Conservation (phyloP, 2,329 filamentous ascomycete genomes). For the Neofusicoccum sp. region DNA sequence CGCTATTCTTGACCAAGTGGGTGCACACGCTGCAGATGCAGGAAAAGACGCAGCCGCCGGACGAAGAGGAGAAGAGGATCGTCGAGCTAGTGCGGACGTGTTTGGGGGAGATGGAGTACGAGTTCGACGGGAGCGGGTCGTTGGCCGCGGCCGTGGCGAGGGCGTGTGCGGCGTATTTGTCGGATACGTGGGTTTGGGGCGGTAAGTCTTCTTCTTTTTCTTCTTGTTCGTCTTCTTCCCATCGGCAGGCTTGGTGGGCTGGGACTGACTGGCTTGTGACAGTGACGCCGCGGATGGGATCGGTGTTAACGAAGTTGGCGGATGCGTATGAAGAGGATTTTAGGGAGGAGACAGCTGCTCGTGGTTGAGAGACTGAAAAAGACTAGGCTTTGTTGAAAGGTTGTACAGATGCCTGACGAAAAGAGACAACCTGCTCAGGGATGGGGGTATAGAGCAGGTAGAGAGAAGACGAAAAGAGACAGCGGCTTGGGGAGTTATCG, state of each 20-base stretch:
- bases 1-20: constrained; percentile 38
- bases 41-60: constrained; percentile 19
- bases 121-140: constrained; percentile 23
- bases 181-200: constrained; percentile 31
- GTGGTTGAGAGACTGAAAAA: neutral
- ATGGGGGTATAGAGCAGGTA: neutral
- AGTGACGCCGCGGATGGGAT: constrained; percentile 28
- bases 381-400: neutral
- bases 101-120: constrained; percentile 32
- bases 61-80: constrained; percentile 30
- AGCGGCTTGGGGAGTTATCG: neutral
- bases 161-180: constrained; percentile 33
- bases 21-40: constrained; percentile 34
- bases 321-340: constrained; percentile 10
- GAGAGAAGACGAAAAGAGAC: neutral
- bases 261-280: neutral
- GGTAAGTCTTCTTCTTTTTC: neutral
- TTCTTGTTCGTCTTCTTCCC: neutral
- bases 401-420: neutral
- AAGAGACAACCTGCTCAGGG: neutral
- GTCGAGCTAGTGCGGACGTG: constrained; percentile 28
- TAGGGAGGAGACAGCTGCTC: neutral
- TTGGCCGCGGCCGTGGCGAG: constrained; percentile 34
- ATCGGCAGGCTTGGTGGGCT: constrained; percentile 26
- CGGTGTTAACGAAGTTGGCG: constrained; percentile 25